Conservation (phyloP, 1,139 yeast genomes). For the Hansenula sp. region DNA sequence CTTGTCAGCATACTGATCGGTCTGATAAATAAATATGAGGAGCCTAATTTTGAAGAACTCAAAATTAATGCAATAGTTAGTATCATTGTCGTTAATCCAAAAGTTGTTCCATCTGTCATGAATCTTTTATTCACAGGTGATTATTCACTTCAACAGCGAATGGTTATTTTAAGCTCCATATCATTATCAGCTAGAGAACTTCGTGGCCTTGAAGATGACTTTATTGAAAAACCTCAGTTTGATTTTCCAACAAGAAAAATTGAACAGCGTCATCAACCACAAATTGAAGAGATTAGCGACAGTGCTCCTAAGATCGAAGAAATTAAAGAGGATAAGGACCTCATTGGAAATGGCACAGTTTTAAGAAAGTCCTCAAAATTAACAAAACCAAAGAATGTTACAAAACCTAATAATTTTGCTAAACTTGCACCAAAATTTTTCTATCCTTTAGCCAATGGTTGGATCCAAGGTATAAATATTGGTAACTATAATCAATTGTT, state of each 20-base stretch:
- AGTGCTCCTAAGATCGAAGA: constrained; percentile 12
- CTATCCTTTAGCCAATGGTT: constrained; percentile 33
- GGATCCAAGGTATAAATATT: constrained; percentile 32
- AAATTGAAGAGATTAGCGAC: constrained; percentile 10
- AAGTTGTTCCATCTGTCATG: constrained; percentile 33
- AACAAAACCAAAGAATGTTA: constrained; percentile 9
- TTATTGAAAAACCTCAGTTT: constrained; percentile 28
- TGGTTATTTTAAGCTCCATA: constrained; percentile 50
- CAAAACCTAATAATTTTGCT: constrained; percentile 26
- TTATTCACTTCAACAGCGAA: constrained; percentile 61
- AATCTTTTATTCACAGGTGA: constrained; percentile 53
- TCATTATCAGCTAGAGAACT: constrained; percentile 62
- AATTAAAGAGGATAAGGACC: constrained; percentile 4
- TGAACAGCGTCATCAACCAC: constrained; percentile 20
- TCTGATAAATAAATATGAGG: constrained; percentile 43
- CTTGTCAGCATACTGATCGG: constrained; percentile 42
- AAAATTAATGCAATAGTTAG: constrained; percentile 55
- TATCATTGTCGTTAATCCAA: constrained; percentile 45
- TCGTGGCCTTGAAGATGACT: constrained; percentile 50
- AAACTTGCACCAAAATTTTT: constrained; percentile 28
- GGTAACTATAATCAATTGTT: constrained; percentile 31
- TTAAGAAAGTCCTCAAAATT: constrained; percentile 30
- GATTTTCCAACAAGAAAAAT: constrained; percentile 30
- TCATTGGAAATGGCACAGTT: constrained; percentile 12
- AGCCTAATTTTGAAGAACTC: constrained; percentile 49